Conservation (phyloP, 148 eudicot species). For the Rhododendron ferrugineum region DNA sequence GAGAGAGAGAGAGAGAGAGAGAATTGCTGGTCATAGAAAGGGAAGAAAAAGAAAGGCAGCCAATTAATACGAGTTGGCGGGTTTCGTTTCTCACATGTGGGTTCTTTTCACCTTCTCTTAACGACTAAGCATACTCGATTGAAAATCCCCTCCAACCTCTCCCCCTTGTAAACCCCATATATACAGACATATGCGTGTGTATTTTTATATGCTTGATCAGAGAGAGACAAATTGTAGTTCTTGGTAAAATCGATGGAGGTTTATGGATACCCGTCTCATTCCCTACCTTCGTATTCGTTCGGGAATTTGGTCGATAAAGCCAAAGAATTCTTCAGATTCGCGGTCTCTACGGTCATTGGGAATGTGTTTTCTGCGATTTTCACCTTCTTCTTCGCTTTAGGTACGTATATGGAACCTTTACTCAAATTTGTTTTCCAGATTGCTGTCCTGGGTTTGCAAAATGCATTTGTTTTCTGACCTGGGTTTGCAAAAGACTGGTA, state of each 20-base stretch:
- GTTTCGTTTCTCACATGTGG: slow-evolving; percentile 24
- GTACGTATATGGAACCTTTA: slow-evolving; percentile 26
- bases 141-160: neutral
- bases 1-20: neutral
- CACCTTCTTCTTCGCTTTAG: slow-evolving; percentile 92
- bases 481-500: neutral
- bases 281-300: slow-evolving; percentile 35
- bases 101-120: slow-evolving; percentile 29
- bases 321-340: slow-evolving; percentile 50
- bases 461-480: neutral
- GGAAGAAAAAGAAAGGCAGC: neutral
- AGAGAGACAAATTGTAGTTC: neutral
- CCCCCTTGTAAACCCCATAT: neutral
- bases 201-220: neutral
- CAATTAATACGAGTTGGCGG: slow-evolving; percentile 48
- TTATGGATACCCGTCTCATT: slow-evolving; percentile 52
- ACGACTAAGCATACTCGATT: slow-evolving; percentile 26
- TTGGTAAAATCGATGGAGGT: slow-evolving; percentile 32
- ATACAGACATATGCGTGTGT: neutral
- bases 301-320: slow-evolving; percentile 49
- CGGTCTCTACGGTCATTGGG: slow-evolving; percentile 63
- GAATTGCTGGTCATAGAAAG: neutral
- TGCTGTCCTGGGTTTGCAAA: neutral
- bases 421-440: slow-evolving; percentile 1
- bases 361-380: slow-evolving; percentile 81